A percentile compares a stretch with the other conserved stretches of the same genome.
phyloP scores from a whole-genome alignment of 108 stramenopile genomes.

The Cylindrotheca fusiformis region DNA sequence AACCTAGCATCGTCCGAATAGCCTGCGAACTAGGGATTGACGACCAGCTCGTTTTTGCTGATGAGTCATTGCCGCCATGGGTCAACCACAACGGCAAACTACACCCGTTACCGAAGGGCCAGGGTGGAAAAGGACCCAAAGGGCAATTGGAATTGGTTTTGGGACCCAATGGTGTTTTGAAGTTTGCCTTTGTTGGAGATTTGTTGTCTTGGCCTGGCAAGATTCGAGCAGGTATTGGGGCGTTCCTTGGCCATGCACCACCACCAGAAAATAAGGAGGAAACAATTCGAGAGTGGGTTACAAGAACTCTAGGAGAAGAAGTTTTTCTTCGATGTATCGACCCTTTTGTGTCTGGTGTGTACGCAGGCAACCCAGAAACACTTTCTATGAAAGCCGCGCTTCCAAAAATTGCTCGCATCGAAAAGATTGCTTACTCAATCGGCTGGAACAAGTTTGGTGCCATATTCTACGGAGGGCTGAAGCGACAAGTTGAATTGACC shows the following conservation, averaged over 20 bases:
- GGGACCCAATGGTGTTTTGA: slow-evolving; percentile 74
- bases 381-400: slow-evolving; percentile 90
- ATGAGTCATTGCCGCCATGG: slow-evolving; percentile 83
- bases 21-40: slow-evolving; percentile 87
- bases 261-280: slow-evolving; percentile 81
- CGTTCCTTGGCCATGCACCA: slow-evolving; percentile 77
- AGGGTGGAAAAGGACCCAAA: slow-evolving; percentile 77
- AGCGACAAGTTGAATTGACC: slow-evolving; percentile 71
- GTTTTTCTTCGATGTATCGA: slow-evolving; percentile 90
- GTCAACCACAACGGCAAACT: slow-evolving; percentile 86
- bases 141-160: slow-evolving; percentile 84
- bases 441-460: slow-evolving; percentile 84
- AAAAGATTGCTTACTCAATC: slow-evolving; percentile 66
- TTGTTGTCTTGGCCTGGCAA: slow-evolving; percentile 90
- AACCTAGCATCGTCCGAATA: slow-evolving; percentile 84
- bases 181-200: slow-evolving; percentile 72
- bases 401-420: slow-evolving; percentile 84
- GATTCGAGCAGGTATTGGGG: slow-evolving; percentile 94
- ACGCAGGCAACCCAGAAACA: slow-evolving; percentile 94
- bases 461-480: slow-evolving; percentile 81
- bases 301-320: slow-evolving; percentile 89
- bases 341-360: slow-evolving; percentile 96
- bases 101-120: slow-evolving; percentile 90
- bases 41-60: slow-evolving; percentile 90
- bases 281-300: slow-evolving; percentile 92